A percentile compares a stretch with the other conserved stretches of the same genome.
These are phyloP conservation scores for Cyphellophora europaea DNA, from an alignment of 2,329 filamentous ascomycete species.

Conservation along the genomic window DNA sequence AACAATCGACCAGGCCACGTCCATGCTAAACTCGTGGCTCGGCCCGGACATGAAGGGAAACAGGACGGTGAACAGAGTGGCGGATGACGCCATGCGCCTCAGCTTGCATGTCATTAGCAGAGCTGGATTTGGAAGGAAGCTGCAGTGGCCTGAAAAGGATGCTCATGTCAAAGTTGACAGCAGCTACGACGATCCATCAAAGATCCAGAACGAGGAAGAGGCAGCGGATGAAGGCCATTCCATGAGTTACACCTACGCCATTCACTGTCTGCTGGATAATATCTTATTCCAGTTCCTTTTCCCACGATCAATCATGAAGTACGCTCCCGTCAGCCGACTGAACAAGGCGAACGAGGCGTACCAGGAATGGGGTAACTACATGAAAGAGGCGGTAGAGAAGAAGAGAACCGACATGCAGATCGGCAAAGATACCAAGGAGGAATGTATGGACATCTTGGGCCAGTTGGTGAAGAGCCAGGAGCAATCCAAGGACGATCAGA, in stretches of 20 bases:
- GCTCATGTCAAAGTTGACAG: slow-evolving; percentile 29
- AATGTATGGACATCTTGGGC: slow-evolving; percentile 47
- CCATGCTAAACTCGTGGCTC: slow-evolving; percentile 52
- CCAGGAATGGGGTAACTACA: slow-evolving; percentile 58
- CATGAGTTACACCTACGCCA: slow-evolving; percentile 56
- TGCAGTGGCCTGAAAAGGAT: slow-evolving; percentile 51
- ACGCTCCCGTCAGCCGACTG: slow-evolving; percentile 43
- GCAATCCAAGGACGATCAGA: slow-evolving; percentile 19
- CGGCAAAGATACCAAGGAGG: slow-evolving; percentile 27
- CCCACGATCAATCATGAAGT: slow-evolving; percentile 46
- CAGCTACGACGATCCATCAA: slow-evolving; percentile 26
- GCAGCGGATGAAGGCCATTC: slow-evolving; percentile 40
- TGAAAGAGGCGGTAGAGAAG: slow-evolving; percentile 57
- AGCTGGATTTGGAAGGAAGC: slow-evolving; percentile 60
- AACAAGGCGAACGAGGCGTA: slow-evolving; percentile 46
- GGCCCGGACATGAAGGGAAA: slow-evolving; percentile 30
- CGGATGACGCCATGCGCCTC: slow-evolving; percentile 57
- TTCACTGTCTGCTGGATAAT: slow-evolving; percentile 53
- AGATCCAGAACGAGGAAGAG: slow-evolving; percentile 18
- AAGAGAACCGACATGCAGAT: slow-evolving; percentile 43
- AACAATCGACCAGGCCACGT: slow-evolving; percentile 52
- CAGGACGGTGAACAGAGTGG: slow-evolving; percentile 46
- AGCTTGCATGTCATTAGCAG: slow-evolving; percentile 53
- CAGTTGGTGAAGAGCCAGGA: slow-evolving; percentile 38
- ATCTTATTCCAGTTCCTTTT: slow-evolving; percentile 54